Evolutionary conservation across 305 asterid species (phyloP).

Genomic region (Nicotiana rustica): DNA sequence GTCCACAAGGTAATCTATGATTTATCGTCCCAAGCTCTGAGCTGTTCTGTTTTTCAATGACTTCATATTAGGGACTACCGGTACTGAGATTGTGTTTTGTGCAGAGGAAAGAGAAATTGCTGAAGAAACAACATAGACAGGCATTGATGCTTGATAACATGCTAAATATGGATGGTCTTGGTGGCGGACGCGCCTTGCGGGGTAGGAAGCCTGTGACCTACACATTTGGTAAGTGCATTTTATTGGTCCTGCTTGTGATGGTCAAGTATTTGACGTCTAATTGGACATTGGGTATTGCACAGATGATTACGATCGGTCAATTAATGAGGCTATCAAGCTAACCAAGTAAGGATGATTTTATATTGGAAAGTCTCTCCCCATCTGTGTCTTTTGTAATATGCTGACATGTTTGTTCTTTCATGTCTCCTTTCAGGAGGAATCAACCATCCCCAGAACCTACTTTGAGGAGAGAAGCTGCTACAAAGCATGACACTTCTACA

Average conservation of each 20-base stretch:
- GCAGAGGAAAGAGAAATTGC: constrained; percentile 88
- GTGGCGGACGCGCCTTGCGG: constrained; percentile 93
- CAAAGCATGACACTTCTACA: constrained; percentile 57
- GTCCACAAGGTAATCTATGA: constrained; percentile 78
- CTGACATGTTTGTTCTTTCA: constrained; percentile 37
- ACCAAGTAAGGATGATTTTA: constrained; percentile 69
- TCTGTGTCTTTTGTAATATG: not conserved
- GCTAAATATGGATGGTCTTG: constrained; percentile 73
- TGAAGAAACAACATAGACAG: constrained; percentile 95
- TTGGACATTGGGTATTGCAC: constrained; percentile 40
- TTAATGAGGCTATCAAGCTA: constrained; percentile 87
- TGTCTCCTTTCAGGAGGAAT: constrained; percentile 58
- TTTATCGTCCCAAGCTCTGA: constrained; percentile 15
- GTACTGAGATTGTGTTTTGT: constrained; percentile 43
- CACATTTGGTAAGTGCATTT: constrained; percentile 72
- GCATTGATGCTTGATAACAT: constrained; percentile 93
- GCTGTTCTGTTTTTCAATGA: not conserved
- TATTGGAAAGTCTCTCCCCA: constrained; percentile 26
- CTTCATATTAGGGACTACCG: not conserved
- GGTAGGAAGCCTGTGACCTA: constrained; percentile 97
- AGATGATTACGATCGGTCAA: constrained; percentile 93
- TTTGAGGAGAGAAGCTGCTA: constrained; percentile 60
- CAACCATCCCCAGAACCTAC: constrained; percentile 65
- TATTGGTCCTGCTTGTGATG: constrained; percentile 23
- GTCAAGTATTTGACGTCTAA: constrained; percentile 19